These are phyloP conservation scores for Phlyctochytrium planicorne DNA, from an alignment of 192 early-diverging fungal species.

Conservation along the genomic window DNA sequence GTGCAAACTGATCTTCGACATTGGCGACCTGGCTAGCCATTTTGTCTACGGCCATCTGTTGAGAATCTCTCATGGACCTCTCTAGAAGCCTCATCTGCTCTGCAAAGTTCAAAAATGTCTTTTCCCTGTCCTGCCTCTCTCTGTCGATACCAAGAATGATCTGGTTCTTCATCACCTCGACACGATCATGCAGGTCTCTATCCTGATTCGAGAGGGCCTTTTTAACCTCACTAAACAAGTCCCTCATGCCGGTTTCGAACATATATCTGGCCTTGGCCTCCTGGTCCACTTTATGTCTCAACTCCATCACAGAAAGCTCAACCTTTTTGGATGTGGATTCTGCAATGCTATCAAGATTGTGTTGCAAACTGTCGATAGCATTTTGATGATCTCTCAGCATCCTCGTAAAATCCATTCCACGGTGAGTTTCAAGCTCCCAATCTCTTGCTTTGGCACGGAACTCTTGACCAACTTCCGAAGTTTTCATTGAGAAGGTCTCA, in stretches of 20 bases:
- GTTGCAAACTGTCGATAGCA: slow-evolving; percentile 26
- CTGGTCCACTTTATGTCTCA: slow-evolving; percentile 26
- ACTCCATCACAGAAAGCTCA: slow-evolving; percentile 27
- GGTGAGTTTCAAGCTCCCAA: slow-evolving; percentile 26
- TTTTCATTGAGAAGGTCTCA: slow-evolving; percentile 22
- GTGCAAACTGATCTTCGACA: slow-evolving; percentile 13
- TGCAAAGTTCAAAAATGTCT: background rate
- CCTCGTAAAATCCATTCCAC: slow-evolving; percentile 34
- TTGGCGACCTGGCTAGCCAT: slow-evolving; percentile 14
- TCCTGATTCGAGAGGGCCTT: slow-evolving; percentile 27
- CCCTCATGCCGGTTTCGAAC: slow-evolving; percentile 33
- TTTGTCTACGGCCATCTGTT: slow-evolving; percentile 17
- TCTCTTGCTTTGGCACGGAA: slow-evolving; percentile 29
- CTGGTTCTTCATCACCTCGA: slow-evolving; percentile 26
- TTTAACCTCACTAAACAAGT: slow-evolving; percentile 31
- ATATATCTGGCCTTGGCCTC: slow-evolving; percentile 31
- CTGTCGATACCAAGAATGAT: slow-evolving; percentile 21
- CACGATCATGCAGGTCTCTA: slow-evolving; percentile 24
- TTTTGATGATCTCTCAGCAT: slow-evolving; percentile 40
- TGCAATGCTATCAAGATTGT: slow-evolving; percentile 14
- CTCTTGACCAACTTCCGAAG: slow-evolving; percentile 29
- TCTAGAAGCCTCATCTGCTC: slow-evolving; percentile 32
- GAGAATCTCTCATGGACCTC: slow-evolving; percentile 16
- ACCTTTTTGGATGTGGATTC: slow-evolving; percentile 24
- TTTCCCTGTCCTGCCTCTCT: slow-evolving; percentile 35